These are phyloP conservation scores for Colletotrichum somersetense DNA, from an alignment of 2,329 filamentous ascomycete species.

Conservation along the genomic window DNA sequence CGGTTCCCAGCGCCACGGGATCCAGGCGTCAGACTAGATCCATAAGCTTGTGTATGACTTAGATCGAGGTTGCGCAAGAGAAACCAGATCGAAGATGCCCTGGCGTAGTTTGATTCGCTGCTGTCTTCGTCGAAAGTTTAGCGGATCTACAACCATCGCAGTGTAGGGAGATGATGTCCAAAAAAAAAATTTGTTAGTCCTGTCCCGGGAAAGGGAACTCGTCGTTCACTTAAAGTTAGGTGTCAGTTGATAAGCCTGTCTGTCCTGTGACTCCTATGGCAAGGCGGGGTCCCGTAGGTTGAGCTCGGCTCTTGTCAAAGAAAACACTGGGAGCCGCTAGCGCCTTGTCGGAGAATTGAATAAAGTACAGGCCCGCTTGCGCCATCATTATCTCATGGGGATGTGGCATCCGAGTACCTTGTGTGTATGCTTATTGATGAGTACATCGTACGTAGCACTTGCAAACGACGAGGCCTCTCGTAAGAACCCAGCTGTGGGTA, in stretches of 20 bases:
- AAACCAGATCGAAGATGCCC: neutral
- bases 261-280: neutral
- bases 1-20: neutral
- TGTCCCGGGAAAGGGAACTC: neutral
- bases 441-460: neutral
- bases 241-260: neutral
- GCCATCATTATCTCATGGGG: neutral
- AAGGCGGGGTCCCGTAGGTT: neutral
- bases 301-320: slow-evolving; percentile 7
- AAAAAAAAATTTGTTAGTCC: neutral
- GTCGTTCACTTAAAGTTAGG: neutral
- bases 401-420: neutral
- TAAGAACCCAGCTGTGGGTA: neutral
- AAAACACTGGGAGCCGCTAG: neutral
- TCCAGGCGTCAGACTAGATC: neutral
- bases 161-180: neutral
- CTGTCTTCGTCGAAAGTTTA: neutral
- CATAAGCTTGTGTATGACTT: neutral
- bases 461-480: neutral
- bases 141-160: neutral
- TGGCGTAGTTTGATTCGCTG: neutral
- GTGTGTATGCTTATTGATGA: neutral
- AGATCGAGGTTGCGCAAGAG: neutral
- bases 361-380: neutral
- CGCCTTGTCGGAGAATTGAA: neutral